Conservation (phyloP, 1,284 basidiomycete species). For the Tausonia pullulans region DNA sequence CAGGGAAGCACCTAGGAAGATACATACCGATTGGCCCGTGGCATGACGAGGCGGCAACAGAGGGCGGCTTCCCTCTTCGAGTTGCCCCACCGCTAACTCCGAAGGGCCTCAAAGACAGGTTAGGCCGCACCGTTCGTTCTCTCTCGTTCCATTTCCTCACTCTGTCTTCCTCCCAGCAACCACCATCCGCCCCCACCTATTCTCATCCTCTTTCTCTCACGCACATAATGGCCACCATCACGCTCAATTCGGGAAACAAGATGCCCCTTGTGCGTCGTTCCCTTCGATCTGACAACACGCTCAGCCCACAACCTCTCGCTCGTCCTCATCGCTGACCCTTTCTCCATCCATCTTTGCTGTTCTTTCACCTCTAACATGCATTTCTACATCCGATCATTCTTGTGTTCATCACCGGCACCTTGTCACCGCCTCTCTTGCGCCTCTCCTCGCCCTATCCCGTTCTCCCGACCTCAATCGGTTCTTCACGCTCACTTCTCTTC, state of each 20-base stretch:
- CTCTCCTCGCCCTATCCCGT: too few relatives aligned
- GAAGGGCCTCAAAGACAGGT: too few relatives aligned
- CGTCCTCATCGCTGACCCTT: neutral
- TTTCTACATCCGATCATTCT: too few relatives aligned
- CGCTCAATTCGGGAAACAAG: neutral
- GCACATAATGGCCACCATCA: neutral
- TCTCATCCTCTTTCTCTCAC: neutral
- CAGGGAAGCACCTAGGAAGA: too few relatives aligned
- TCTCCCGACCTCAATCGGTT: too few relatives aligned
- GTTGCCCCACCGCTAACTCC: neutral
- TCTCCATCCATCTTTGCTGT: neutral
- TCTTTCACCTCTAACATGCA: too few relatives aligned
- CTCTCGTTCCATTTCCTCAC: neutral
- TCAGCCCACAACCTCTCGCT: neutral
- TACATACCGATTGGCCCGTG: too few relatives aligned
- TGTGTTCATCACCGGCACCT: too few relatives aligned
- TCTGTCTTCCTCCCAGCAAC: neutral
- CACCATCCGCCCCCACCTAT: too few relatives aligned
- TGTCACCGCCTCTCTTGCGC: too few relatives aligned
- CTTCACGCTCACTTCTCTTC: neutral
- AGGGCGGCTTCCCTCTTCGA: neutral
- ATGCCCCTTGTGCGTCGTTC: conserved; percentile 1
- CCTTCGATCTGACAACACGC: neutral
- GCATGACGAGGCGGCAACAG: neutral
- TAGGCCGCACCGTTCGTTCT: neutral